phyloP scores from a whole-genome alignment of 2,329 filamentous ascomycete species.

The Arthrobotrys iridis region DNA sequence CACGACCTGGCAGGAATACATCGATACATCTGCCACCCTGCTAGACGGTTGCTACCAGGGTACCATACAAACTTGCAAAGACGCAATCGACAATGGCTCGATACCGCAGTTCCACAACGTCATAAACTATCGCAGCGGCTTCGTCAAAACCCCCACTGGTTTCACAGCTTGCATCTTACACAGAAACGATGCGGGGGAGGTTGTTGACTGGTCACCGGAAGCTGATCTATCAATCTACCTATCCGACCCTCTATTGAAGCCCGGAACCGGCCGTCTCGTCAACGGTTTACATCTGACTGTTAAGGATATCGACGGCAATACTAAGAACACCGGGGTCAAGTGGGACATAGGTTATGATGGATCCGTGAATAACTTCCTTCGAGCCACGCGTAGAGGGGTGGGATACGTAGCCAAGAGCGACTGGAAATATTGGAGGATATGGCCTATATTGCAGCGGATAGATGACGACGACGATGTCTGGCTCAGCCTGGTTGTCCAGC shows the following conservation, averaged over 20 bases:
- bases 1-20: background rate
- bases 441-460: background rate
- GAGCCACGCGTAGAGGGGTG: background rate
- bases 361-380: background rate
- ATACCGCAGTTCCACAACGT: background rate
- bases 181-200: background rate
- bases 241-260: background rate
- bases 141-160: background rate
- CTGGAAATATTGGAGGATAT: background rate
- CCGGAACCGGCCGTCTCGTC: background rate
- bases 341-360: background rate
- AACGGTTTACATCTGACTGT: background rate
- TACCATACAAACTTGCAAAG: too few relatives aligned
- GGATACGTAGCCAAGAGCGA: background rate
- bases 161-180: background rate
- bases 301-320: background rate
- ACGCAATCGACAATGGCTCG: background rate
- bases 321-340: background rate
- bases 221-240: background rate
- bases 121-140: background rate
- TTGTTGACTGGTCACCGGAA: background rate
- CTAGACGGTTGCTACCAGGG: slow-evolving; percentile 8
- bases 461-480: background rate
- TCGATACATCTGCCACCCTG: slow-evolving; percentile 11
- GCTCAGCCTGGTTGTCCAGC: background rate